These are phyloP conservation scores for Colletotrichum sp. DNA, from an alignment of 2,329 filamentous ascomycete genomes.

Conservation along the genomic window DNA sequence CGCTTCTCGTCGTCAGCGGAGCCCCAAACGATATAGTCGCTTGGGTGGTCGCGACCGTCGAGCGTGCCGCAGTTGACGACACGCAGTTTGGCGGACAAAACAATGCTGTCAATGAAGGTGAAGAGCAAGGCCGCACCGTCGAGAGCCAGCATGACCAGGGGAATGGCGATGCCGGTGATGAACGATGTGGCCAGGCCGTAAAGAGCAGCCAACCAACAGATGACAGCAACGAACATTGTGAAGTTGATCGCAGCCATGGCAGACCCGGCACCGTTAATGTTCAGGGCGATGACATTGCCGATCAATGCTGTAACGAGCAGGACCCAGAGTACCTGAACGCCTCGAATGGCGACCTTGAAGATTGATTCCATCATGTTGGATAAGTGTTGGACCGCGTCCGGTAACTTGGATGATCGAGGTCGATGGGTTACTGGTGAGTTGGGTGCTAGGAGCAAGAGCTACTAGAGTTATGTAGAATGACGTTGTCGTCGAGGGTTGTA, in stretches of 20 bases:
- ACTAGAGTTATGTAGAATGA: not conserved
- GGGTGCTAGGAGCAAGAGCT: not conserved
- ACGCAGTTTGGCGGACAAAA: constrained; percentile 72
- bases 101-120: constrained; percentile 73
- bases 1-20: constrained; percentile 64
- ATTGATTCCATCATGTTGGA: constrained; percentile 39
- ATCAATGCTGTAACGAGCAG: constrained; percentile 61
- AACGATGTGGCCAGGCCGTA: constrained; percentile 65
- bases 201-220: constrained; percentile 70
- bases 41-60: constrained; percentile 28
- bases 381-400: not conserved
- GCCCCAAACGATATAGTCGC: constrained; percentile 67
- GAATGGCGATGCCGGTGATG: constrained; percentile 56
- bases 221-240: constrained; percentile 72
- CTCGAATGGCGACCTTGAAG: constrained; percentile 52
- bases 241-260: constrained; percentile 61
- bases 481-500: not conserved
- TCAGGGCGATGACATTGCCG: constrained; percentile 62
- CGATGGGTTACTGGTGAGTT: not conserved
- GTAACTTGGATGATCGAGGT: not conserved
- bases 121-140: constrained; percentile 69
- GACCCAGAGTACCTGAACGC: constrained; percentile 55
- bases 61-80: constrained; percentile 68
- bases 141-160: constrained; percentile 57
- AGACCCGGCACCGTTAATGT: constrained; percentile 46